Evolutionary conservation across 176 grass and related monocot genomes (phyloP).

Genomic region (Musa troglodytarum): DNA sequence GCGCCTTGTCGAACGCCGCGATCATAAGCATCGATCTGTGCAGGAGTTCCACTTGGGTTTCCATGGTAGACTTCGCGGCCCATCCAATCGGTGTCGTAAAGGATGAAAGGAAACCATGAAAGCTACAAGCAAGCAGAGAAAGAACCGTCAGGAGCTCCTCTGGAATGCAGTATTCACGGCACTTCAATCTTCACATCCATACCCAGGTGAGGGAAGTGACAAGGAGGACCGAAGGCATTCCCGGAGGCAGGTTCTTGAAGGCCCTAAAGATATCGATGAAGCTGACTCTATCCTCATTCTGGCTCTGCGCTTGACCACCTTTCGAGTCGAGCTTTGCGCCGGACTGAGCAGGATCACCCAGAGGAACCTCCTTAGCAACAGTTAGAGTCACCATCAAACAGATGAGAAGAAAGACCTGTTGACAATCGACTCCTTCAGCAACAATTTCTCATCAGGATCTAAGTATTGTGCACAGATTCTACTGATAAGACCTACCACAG

Average conservation of each 20-base stretch:
- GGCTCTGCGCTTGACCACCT: background rate
- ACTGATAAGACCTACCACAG: conserved; percentile 45
- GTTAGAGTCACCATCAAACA: conserved; percentile 40
- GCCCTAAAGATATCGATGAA: conserved; percentile 28
- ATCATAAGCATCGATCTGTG: conserved; percentile 42
- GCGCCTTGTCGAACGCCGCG: conserved; percentile 64
- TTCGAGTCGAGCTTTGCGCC: background rate
- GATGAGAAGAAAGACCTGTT: conserved; percentile 39
- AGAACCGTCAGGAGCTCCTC: too few species aligned
- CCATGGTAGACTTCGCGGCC: conserved; percentile 95
- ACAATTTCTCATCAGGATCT: too few species aligned
- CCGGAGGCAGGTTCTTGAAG: conserved; percentile 68
- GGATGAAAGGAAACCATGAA: conserved; percentile 86
- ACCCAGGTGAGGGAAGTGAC: conserved; percentile 88
- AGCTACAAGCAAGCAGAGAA: conserved; percentile 30
- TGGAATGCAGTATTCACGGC: too few species aligned
- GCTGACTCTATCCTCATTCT: background rate
- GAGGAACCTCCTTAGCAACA: conserved; percentile 62
- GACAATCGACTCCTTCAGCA: background rate
- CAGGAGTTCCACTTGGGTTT: conserved; percentile 40
- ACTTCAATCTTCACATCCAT: conserved; percentile 2
- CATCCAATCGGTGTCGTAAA: conserved; percentile 99
- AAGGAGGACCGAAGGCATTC: conserved; percentile 81
- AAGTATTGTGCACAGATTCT: background rate
- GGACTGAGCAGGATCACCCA: conserved; percentile 1